Evolutionary conservation across 2,329 filamentous ascomycete species (phyloP).

Genomic region (Xylaria sp.): DNA sequence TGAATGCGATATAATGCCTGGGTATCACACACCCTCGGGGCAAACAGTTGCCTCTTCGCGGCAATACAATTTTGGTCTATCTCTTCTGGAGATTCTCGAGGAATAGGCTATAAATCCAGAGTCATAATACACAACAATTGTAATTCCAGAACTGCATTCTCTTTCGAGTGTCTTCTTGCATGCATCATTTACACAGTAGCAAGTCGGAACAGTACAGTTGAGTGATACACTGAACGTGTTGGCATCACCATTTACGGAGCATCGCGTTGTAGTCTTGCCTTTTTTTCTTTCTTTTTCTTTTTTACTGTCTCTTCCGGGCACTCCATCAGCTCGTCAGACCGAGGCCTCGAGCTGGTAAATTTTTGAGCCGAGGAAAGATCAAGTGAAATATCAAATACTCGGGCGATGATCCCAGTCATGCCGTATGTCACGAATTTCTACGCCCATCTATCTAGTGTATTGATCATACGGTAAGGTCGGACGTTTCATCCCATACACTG

Average conservation of each 20-base stretch:
- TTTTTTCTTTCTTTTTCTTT: not conserved
- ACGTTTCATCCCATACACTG: constrained; percentile 24
- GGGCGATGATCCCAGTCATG: not conserved
- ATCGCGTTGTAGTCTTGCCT: not conserved
- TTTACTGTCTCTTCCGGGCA: not conserved
- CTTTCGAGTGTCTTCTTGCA: not conserved
- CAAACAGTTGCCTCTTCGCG: not conserved
- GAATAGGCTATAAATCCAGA: not conserved
- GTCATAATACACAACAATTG: not conserved
- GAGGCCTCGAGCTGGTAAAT: not conserved
- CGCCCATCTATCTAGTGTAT: not conserved
- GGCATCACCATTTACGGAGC: too few species aligned
- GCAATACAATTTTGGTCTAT: constrained; percentile 10
- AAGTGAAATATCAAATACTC: constrained; percentile 6
- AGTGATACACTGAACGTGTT: not conserved
- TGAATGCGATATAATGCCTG: constrained; percentile 10
- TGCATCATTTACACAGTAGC: not conserved
- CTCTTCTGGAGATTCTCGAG: not conserved
- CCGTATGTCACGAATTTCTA: not conserved
- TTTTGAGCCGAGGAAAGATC: not conserved
- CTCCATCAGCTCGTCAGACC: not conserved
- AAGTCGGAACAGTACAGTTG: not conserved
- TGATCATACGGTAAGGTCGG: constrained; percentile 2
- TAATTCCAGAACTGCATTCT: not conserved
- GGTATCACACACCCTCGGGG: not conserved